These are phyloP conservation scores for Sphaerosporella brunnea DNA, from an alignment of 495 filamentous ascomycete species.

Conservation along the genomic window DNA sequence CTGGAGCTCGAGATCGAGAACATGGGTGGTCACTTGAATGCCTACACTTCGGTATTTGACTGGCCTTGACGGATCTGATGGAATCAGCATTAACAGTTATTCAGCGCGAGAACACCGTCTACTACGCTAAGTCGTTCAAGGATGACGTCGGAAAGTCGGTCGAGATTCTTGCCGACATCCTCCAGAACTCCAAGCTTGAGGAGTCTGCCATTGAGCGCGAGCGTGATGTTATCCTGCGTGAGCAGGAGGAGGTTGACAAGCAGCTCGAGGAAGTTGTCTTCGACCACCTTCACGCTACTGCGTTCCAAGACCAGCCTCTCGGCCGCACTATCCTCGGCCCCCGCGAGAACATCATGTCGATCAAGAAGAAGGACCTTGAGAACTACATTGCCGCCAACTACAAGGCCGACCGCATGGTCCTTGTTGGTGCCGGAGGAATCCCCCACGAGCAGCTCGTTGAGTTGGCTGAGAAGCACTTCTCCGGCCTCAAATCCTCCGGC, in stretches of 20 bases:
- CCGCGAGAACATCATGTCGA: conserved; percentile 94
- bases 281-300: conserved; percentile 96
- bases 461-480: conserved; percentile 92
- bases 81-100: conserved; percentile 1
- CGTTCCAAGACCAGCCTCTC: conserved; percentile 86
- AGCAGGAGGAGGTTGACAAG: conserved; percentile 99
- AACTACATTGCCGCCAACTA: conserved; percentile 99
- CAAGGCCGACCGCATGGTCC: conserved; percentile 96
- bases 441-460: conserved; percentile 87
- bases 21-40: conserved; percentile 98
- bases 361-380: conserved; percentile 70
- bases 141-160: conserved; percentile 86
- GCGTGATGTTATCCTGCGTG: conserved; percentile 91
- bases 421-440: conserved; percentile 86
- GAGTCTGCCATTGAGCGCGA: conserved; percentile 82
- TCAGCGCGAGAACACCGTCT: conserved; percentile 96
- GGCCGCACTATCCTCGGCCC: conserved; percentile 96
- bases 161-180: conserved; percentile 95
- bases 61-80: conserved; percentile 2
- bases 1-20: conserved; percentile 99
- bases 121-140: conserved; percentile 99
- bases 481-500: conserved; percentile 44
- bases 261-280: conserved; percentile 98
- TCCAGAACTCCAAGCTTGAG: conserved; percentile 97
- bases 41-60: conserved; percentile 86